Conservation (phyloP, 1,139 yeast species). For the Yamadazyma friedrichii region DNA sequence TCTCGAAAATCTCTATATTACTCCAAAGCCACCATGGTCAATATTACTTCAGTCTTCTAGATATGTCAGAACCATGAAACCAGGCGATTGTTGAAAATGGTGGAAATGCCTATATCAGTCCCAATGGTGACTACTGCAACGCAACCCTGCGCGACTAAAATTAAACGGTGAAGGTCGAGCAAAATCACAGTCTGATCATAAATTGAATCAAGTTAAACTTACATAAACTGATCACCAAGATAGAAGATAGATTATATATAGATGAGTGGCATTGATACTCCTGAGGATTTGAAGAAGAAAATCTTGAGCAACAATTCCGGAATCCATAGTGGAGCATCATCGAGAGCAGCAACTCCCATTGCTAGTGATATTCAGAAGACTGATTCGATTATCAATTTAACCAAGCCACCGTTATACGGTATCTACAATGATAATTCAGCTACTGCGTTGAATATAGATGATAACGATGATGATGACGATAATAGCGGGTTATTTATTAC, state of each 20-base stretch:
- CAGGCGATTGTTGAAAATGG: no score
- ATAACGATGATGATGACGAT: slow-evolving; percentile 23
- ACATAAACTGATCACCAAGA: not conserved
- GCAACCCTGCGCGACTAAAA: not conserved
- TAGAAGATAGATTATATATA: not conserved
- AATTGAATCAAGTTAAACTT: no score
- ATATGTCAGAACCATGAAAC: no score
- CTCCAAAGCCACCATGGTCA: no score
- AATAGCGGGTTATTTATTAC: slow-evolving; percentile 5
- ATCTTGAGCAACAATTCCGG: slow-evolving; percentile 11
- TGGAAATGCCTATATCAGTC: no score
- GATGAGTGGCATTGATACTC: not conserved
- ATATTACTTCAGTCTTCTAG: no score
- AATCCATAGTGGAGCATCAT: slow-evolving; percentile 5
- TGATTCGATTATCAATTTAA: slow-evolving; percentile 45
- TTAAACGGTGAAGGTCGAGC: not conserved
- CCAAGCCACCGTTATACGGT: slow-evolving; percentile 49
- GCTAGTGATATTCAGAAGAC: slow-evolving; percentile 34
- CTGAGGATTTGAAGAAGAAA: slow-evolving; percentile 8
- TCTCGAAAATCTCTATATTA: no score
- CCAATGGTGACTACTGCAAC: no score
- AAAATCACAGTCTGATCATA: not conserved
- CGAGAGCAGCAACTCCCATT: slow-evolving; percentile 17
- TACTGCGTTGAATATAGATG: slow-evolving; percentile 33
- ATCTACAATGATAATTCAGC: slow-evolving; percentile 44